Evolutionary conservation across 495 filamentous ascomycete genomes (phyloP), one percentile per base, ranked within the genome.

Genomic region (Podospora sp.): DNA sequence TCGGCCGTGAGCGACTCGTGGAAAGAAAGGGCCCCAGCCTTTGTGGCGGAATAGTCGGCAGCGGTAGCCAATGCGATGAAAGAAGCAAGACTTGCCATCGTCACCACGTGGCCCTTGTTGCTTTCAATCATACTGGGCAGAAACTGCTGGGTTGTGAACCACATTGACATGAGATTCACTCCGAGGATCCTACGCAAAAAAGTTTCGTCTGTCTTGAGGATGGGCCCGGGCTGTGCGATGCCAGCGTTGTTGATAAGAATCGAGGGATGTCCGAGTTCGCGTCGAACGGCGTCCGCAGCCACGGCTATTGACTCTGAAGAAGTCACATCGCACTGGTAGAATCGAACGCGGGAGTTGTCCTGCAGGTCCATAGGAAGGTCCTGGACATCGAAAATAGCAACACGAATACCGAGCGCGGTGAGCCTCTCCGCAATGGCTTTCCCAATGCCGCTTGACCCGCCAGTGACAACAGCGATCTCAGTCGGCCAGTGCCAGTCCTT

Each of bases 161-260:
- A 91, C 77, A 90, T 87, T 0, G 87, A 76, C 40, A 91, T 72
- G 2, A 85, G 82, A 76, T 92, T 92, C 70, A 91, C 87, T 61
- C 86, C 84, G 76, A 91, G 89, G 68, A 85, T 86, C 64, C 84
- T 83, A 9, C 80, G 79, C 59, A 89, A 82, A 53, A 85, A 81
- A 5, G 69, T 72, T 62, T 86, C 83, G 6, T 81, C 80, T 27
- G 79, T 73, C 55, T 79, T 76, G 49, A 91, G 84, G 65, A 92
- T 84, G 24, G 82, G 81, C 49, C 83, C 82, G 52, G 84, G 85
- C 29, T 78, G 80, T 53, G 79, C 82, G 57, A 89, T 78, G 53
- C 89, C 89, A 3, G 89, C 89, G 69, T 91, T 92, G 80, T 90
- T 90, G 76, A 92, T 87, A 0, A 92, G 78, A 68, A 91, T 80